A percentile compares a stretch with the other conserved stretches of the same genome.
These are phyloP conservation scores for Leucogyrophana mollusca DNA, from an alignment of 768 basidiomycete species.

Conservation along the genomic window DNA sequence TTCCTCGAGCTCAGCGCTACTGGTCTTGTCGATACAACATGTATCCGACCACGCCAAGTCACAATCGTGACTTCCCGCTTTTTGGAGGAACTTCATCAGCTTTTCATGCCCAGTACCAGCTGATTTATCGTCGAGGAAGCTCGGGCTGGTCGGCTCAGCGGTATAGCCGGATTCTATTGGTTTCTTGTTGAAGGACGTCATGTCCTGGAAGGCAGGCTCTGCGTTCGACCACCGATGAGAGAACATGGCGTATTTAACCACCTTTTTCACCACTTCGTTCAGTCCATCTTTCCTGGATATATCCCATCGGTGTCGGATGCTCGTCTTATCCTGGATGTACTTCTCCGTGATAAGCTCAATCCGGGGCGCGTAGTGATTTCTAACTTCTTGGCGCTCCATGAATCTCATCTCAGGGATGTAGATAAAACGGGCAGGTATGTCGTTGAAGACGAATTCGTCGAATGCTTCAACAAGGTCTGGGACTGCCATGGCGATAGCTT, in stretches of 20 bases:
- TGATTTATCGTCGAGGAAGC: not conserved
- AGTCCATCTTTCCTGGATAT: not conserved
- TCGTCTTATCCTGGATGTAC: too few relatives aligned
- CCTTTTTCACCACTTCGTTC: not conserved
- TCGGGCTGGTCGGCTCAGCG: constrained; percentile 1
- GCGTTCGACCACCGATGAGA: constrained; percentile 8
- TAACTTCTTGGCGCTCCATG: constrained; percentile 29
- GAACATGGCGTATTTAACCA: constrained; percentile 7
- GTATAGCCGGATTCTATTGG: too few relatives aligned
- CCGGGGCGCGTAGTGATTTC: constrained; percentile 25
- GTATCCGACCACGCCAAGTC: constrained; percentile 28
- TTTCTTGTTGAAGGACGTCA: too few relatives aligned
- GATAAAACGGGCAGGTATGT: constrained; percentile 26
- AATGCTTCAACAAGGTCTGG: constrained; percentile 22
- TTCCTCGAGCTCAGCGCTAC: constrained; percentile 25
- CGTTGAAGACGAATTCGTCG: constrained; percentile 24
- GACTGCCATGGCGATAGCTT: too few relatives aligned
- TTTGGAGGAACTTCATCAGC: constrained; percentile 16
- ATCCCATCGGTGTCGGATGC: too few relatives aligned
- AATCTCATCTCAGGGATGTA: constrained; percentile 23
- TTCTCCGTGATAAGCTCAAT: constrained; percentile 22
- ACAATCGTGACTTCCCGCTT: constrained; percentile 14
- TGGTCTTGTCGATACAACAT: constrained; percentile 28
- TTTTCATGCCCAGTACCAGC: constrained; percentile 9
- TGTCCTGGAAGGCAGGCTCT: too few relatives aligned